phyloP scores from a whole-genome alignment of 2,329 filamentous ascomycete species.

The Magnaporthiopsis rhizophila region DNA sequence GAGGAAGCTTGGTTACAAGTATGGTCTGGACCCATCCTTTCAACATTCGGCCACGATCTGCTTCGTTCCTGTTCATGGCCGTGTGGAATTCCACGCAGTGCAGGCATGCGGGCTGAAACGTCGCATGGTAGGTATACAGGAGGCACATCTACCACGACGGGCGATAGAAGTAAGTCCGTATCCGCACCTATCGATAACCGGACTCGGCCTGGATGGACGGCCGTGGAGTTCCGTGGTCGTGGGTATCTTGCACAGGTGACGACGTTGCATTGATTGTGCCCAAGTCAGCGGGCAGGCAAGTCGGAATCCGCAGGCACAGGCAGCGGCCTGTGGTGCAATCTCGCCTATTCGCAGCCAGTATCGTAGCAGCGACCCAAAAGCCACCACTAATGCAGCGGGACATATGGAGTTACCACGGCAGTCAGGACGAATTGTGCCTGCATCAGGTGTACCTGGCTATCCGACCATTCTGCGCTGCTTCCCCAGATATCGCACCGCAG shows the following conservation, averaged over 20 bases:
- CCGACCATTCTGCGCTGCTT: background rate
- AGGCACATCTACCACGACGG: no score
- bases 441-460: background rate
- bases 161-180: no score
- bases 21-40: background rate
- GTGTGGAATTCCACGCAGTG: background rate
- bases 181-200: background rate
- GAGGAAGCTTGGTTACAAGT: background rate
- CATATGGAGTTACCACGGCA: background rate
- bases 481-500: background rate
- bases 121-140: no score
- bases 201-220: background rate
- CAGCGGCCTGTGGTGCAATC: background rate
- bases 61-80: background rate
- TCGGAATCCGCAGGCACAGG: background rate
- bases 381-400: background rate
- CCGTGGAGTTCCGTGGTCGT: no score
- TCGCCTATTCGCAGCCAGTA: background rate
- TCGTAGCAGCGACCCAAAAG: background rate
- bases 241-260: background rate
- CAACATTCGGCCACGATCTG: background rate
- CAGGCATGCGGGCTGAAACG: background rate
- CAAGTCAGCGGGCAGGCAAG: background rate
- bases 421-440: background rate
- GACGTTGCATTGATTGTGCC: background rate